A percentile compares a stretch with the other conserved stretches of the same genome.
phyloP scores from a whole-genome alignment of 768 basidiomycete genomes.

The Mycena galericulata region DNA sequence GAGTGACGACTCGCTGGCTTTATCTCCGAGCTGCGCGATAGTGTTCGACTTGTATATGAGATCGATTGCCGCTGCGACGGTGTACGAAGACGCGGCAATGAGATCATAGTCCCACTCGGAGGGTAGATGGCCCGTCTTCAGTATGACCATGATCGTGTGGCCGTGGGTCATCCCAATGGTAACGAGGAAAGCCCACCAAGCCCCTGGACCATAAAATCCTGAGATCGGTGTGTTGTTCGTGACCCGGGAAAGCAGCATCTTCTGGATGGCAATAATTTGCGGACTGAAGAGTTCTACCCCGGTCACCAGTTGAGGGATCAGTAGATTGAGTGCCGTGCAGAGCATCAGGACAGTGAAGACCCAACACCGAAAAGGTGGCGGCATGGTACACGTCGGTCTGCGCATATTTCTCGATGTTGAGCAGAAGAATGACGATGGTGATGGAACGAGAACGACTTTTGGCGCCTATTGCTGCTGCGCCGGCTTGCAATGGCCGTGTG shows the following conservation, averaged over 20 bases:
- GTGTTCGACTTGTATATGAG: neutral
- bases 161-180: slow-evolving; percentile 7
- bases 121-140: neutral
- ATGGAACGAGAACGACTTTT: no score
- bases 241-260: neutral
- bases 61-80: neutral
- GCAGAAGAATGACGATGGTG: no score
- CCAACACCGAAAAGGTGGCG: no score
- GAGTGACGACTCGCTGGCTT: neutral
- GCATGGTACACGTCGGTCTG: no score
- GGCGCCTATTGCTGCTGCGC: no score
- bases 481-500: no score
- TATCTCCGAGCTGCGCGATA: slow-evolving; percentile 10
- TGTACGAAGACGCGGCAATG: neutral
- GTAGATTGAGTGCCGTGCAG: no score
- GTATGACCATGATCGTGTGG: neutral
- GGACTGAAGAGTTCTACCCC: no score
- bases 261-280: no score
- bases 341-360: no score
- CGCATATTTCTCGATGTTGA: no score
- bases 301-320: no score
- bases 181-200: neutral
- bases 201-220: slow-evolving; percentile 10
- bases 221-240: neutral
- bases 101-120: slow-evolving; percentile 5